These are phyloP conservation scores for Salvia rosmarinus DNA, from an alignment of 257 asterid species.

Conservation along the genomic window DNA sequence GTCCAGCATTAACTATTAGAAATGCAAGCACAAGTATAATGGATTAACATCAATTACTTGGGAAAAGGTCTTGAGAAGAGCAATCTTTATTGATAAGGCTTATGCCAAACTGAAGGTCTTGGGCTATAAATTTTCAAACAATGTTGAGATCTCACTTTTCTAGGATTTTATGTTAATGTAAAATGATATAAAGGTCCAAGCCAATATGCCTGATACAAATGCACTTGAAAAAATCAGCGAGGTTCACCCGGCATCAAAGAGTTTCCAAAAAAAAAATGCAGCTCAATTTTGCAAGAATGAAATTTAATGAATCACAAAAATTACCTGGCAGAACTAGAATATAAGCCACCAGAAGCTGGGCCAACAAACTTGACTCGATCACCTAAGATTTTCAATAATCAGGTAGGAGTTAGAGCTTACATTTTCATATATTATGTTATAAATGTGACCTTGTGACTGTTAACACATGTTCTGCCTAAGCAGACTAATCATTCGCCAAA, in stretches of 20 bases:
- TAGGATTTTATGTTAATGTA: conserved; percentile 7
- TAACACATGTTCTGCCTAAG: neutral
- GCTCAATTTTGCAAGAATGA: neutral
- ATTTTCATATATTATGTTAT: neutral
- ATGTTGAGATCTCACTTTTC: conserved; percentile 12
- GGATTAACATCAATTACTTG: conserved; percentile 1
- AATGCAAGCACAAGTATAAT: conserved; percentile 8
- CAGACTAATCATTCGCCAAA: conserved; percentile 26
- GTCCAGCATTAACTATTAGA: conserved; percentile 8
- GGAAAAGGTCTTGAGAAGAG: conserved; percentile 19
- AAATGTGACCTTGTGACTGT: neutral
- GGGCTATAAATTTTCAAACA: conserved; percentile 3
- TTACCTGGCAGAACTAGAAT: conserved; percentile 64
- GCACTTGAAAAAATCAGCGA: conserved; percentile 12
- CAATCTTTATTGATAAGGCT: conserved; percentile 2
- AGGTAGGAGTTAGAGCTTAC: conserved; percentile 25
- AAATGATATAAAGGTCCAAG: conserved; percentile 6
- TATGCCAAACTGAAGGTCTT: conserved; percentile 14
- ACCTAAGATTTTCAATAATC: conserved; percentile 51
- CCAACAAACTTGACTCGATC: conserved; percentile 82
- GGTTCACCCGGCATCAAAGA: neutral
- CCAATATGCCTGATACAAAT: neutral
- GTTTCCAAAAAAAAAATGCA: neutral
- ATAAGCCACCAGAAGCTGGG: conserved; percentile 59
- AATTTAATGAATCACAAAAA: conserved; percentile 19